These are phyloP conservation scores for Spencermartinsiella europaea DNA, from an alignment of 805 yeast genomes.

Conservation along the genomic window DNA sequence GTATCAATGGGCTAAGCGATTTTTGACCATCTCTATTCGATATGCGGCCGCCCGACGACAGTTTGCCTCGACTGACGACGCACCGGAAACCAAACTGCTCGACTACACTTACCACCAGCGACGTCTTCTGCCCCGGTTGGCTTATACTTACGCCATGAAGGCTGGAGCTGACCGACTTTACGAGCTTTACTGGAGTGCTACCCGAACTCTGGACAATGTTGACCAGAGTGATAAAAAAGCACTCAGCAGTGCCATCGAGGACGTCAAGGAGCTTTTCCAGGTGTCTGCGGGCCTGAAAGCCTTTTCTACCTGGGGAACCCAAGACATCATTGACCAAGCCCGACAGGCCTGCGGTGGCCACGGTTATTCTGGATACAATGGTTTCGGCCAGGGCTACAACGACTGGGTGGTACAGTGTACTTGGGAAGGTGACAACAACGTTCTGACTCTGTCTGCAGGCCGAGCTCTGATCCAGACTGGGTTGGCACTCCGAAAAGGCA, in stretches of 20 bases:
- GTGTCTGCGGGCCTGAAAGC: constrained; percentile 87
- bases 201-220: constrained; percentile 43
- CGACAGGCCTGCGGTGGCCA: constrained; percentile 96
- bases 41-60: constrained; percentile 89
- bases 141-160: constrained; percentile 70
- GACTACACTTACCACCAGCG: constrained; percentile 88
- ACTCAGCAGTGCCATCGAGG: constrained; percentile 44
- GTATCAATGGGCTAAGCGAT: constrained; percentile 71
- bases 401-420: constrained; percentile 99
- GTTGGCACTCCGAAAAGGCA: constrained; percentile 37
- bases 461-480: constrained; percentile 61
- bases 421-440: constrained; percentile 97
- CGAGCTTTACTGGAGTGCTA: constrained; percentile 35
- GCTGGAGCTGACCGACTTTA: constrained; percentile 63
- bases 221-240: constrained; percentile 42
- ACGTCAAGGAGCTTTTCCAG: constrained; percentile 72
- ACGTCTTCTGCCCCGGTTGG: constrained; percentile 78
- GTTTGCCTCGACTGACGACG: constrained; percentile 49
- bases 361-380: constrained; percentile 90
- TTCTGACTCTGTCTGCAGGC: constrained; percentile 78
- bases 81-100: constrained; percentile 65
- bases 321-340: constrained; percentile 76
- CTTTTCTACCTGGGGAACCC: constrained; percentile 80
- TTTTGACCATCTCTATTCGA: constrained; percentile 77
- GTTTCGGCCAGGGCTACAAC: constrained; percentile 79